phyloP scores from a whole-genome alignment of 257 asterid genomes.

The Capsicum rhomboideum region DNA sequence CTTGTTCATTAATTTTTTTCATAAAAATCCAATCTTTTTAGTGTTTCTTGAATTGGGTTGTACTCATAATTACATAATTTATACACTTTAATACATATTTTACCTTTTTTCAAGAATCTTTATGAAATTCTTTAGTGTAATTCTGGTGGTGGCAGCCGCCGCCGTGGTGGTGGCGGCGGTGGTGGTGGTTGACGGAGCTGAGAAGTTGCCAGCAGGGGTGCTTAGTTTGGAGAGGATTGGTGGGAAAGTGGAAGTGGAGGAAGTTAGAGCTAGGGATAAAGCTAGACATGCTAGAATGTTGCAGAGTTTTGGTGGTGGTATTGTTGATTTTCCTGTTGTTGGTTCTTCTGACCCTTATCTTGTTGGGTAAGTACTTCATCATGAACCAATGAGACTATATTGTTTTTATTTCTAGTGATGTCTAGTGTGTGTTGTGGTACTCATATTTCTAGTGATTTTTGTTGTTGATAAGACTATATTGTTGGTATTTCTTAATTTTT shows the following conservation, averaged over 20 bases:
- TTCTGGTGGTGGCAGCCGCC: slow-evolving; percentile 12
- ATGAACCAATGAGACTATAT: neutral
- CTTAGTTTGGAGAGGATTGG: slow-evolving; percentile 51
- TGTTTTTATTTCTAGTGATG: too few species aligned
- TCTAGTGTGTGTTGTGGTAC: too few species aligned
- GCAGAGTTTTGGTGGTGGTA: slow-evolving; percentile 63
- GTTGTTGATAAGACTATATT: too few species aligned
- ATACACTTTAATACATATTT: neutral
- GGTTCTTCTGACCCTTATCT: slow-evolving; percentile 78
- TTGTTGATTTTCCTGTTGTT: slow-evolving; percentile 59
- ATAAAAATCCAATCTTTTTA: neutral
- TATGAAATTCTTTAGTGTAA: slow-evolving; percentile 17
- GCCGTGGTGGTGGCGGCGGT: neutral
- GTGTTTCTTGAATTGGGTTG: neutral
- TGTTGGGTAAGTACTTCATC: slow-evolving; percentile 44
- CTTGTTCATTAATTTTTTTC: neutral
- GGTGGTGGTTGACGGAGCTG: slow-evolving; percentile 16
- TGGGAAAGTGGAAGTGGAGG: slow-evolving; percentile 48
- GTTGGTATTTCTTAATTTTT: too few species aligned
- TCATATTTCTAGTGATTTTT: too few species aligned
- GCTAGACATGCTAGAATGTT: slow-evolving; percentile 69
- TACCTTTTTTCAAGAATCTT: neutral
- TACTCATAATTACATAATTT: neutral
- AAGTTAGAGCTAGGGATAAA: slow-evolving; percentile 61
- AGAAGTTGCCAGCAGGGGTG: slow-evolving; percentile 23